Evolutionary conservation across 1,284 basidiomycete genomes (phyloP).

Genomic region (Sanghuangporus weigelae): DNA sequence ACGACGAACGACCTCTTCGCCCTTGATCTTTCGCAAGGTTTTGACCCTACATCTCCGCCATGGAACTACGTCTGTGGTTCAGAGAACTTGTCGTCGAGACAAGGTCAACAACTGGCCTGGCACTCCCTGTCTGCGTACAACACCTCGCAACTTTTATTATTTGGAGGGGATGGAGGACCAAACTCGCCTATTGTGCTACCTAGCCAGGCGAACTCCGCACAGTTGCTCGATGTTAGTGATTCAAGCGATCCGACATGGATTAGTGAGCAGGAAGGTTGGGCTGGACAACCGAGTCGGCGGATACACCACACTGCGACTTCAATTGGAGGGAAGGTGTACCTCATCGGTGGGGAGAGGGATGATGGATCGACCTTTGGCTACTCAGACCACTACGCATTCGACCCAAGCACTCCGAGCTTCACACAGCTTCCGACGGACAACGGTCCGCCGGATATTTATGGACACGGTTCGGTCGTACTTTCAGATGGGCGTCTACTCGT

Average conservation of each 20-base stretch:
- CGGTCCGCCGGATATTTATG: slow-evolving; percentile 63
- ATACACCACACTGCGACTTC: slow-evolving; percentile 65
- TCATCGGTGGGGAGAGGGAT: slow-evolving; percentile 72
- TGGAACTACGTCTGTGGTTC: slow-evolving; percentile 55
- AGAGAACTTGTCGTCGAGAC: slow-evolving; percentile 35
- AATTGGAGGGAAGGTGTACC: slow-evolving; percentile 43
- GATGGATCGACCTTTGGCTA: slow-evolving; percentile 69
- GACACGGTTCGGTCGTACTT: slow-evolving; percentile 65
- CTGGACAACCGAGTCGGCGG: slow-evolving; percentile 61
- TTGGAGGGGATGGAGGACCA: slow-evolving; percentile 71
- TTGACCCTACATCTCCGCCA: slow-evolving; percentile 55
- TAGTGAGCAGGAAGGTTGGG: slow-evolving; percentile 51
- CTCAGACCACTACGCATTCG: slow-evolving; percentile 61
- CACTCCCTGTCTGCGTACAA: slow-evolving; percentile 70
- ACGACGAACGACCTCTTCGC: slow-evolving; percentile 64
- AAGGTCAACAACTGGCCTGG: slow-evolving; percentile 70
- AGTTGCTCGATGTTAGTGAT: slow-evolving; percentile 43
- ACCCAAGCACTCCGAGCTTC: slow-evolving; percentile 48
- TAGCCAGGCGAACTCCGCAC: slow-evolving; percentile 57
- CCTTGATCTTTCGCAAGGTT: slow-evolving; percentile 59
- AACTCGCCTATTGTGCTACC: slow-evolving; percentile 48
- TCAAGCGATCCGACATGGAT: slow-evolving; percentile 39
- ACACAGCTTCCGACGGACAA: slow-evolving; percentile 45
- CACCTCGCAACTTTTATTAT: slow-evolving; percentile 48
- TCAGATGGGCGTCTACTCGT: slow-evolving; percentile 66